These are phyloP conservation scores for Colletotrichum musicola DNA, from an alignment of 2,329 filamentous ascomycete genomes.

Conservation along the genomic window DNA sequence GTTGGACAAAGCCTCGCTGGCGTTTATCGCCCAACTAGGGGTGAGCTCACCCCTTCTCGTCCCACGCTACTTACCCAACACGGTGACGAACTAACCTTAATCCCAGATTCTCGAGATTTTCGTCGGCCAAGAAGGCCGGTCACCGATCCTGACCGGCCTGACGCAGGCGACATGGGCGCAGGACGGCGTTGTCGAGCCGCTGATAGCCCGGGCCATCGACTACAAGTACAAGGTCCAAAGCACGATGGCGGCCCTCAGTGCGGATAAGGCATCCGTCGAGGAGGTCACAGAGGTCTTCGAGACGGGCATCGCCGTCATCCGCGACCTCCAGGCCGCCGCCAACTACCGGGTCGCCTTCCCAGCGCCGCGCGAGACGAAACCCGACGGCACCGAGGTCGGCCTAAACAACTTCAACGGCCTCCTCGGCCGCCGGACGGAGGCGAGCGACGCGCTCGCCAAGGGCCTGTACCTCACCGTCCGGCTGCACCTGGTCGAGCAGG, in stretches of 20 bases:
- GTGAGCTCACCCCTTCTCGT: not conserved
- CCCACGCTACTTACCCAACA: no score
- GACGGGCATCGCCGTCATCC: constrained; percentile 23
- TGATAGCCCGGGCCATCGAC: constrained; percentile 19
- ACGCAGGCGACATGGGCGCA: not conserved
- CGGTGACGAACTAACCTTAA: not conserved
- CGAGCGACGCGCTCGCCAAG: constrained; percentile 38
- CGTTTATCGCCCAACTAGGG: constrained; percentile 16
- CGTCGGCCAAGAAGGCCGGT: not conserved
- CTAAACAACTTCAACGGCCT: constrained; percentile 21
- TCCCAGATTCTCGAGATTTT: constrained; percentile 22
- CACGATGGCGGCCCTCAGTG: not conserved
- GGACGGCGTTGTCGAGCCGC: constrained; percentile 5
- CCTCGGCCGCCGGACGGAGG: constrained; percentile 36
- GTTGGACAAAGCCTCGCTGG: constrained; percentile 17
- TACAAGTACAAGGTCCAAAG: constrained; percentile 1
- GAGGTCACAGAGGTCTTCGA: not conserved
- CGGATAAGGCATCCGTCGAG: not conserved
- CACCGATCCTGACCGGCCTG: not conserved
- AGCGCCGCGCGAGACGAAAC: not conserved
- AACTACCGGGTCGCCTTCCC: constrained; percentile 10
- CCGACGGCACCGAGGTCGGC: not conserved
- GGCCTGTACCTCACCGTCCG: constrained; percentile 26
- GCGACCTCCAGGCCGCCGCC: constrained; percentile 24
- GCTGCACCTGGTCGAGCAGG: constrained; percentile 21